These are phyloP conservation scores for Fusarium dimerum DNA, from an alignment of 2,329 filamentous ascomycete genomes.

Conservation along the genomic window DNA sequence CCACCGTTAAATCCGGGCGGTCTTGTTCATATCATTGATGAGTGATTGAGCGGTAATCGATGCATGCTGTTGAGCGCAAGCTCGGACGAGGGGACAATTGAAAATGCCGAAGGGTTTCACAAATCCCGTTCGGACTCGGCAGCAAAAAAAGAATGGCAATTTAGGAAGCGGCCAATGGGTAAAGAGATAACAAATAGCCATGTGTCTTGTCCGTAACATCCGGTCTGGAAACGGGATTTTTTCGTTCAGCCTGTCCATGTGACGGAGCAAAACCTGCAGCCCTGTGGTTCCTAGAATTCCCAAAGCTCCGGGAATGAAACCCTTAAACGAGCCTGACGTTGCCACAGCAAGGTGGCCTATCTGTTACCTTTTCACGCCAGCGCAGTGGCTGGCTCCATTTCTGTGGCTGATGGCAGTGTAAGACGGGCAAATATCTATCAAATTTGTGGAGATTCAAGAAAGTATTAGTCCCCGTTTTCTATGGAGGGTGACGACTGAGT, in stretches of 20 bases:
- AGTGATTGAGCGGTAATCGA: no score
- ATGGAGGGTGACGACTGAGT: no score
- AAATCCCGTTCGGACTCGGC: conserved; percentile 28
- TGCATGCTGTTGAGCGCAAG: not conserved
- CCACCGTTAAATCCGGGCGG: conserved; percentile 10
- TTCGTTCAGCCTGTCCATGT: conserved; percentile 29
- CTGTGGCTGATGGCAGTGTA: not conserved
- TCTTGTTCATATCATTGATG: conserved; percentile 5
- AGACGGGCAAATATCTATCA: not conserved
- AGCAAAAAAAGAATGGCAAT: not conserved
- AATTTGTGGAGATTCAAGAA: not conserved
- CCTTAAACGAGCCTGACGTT: conserved; percentile 12
- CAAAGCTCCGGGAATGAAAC: conserved; percentile 7
- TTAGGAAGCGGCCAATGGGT: conserved; percentile 5
- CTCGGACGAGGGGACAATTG: conserved; percentile 15
- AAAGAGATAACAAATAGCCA: conserved; percentile 8
- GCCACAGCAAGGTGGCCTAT: conserved; percentile 8
- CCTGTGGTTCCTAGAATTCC: conserved; percentile 18
- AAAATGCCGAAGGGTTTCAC: conserved; percentile 22
- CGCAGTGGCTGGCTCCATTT: not conserved
- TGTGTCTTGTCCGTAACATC: conserved; percentile 23
- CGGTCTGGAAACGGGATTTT: conserved; percentile 30
- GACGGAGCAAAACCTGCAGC: conserved; percentile 29
- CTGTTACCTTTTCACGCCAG: not conserved
- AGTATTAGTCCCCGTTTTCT: not conserved